Conservation (phyloP, 2,329 filamentous ascomycete genomes). For the Fusarium chuoi region DNA sequence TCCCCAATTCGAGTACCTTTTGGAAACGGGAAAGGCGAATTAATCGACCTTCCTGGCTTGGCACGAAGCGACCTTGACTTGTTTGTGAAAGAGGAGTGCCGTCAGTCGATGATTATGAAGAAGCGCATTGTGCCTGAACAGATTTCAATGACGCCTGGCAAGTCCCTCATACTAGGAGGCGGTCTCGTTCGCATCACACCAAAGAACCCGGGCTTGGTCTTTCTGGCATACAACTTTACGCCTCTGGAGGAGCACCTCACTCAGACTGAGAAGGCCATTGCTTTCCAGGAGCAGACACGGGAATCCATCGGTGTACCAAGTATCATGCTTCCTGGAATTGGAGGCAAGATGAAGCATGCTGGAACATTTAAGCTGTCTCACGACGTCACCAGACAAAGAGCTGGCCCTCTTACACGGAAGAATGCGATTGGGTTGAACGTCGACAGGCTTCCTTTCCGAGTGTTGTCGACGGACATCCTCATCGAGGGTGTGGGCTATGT, state of each 20-base stretch:
- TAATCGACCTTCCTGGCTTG: conserved; percentile 92
- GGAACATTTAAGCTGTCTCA: conserved; percentile 79
- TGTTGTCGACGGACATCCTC: conserved; percentile 84
- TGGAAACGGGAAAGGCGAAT: conserved; percentile 84
- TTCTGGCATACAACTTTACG: conserved; percentile 89
- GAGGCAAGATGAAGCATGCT: conserved; percentile 71
- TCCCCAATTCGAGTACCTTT: conserved; percentile 95
- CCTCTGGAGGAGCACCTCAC: conserved; percentile 82
- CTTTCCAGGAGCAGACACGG: conserved; percentile 73
- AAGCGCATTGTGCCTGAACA: conserved; percentile 79
- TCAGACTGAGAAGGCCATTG: conserved; percentile 80
- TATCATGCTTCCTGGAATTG: conserved; percentile 69
- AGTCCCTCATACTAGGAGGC: conserved; percentile 81
- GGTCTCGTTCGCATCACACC: conserved; percentile 91
- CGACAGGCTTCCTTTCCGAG: conserved; percentile 78
- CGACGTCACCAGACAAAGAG: conserved; percentile 84
- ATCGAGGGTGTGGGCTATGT: conserved; percentile 96
- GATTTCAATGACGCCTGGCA: conserved; percentile 75
- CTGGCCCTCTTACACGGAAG: conserved; percentile 76
- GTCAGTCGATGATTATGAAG: conserved; percentile 80
- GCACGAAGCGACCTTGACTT: conserved; percentile 77
- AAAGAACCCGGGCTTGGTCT: conserved; percentile 65
- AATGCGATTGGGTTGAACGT: conserved; percentile 71
- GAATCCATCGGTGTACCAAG: conserved; percentile 67
- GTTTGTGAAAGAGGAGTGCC: conserved; percentile 74